These are phyloP conservation scores for Umbelopsis ramanniana DNA, from an alignment of 192 early-diverging fungal genomes.

Conservation along the genomic window DNA sequence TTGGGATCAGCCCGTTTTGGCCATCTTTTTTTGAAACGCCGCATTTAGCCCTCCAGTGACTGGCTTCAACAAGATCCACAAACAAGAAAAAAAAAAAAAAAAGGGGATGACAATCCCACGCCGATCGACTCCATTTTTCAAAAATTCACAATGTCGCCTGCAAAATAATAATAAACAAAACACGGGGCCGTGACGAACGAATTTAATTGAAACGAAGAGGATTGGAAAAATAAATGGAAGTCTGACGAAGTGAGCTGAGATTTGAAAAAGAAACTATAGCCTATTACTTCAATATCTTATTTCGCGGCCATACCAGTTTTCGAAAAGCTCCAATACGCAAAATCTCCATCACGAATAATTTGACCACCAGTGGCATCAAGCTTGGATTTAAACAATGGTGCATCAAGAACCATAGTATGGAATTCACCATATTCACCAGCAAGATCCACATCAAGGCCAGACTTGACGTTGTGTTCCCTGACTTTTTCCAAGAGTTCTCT, in stretches of 20 bases:
- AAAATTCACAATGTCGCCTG: too few relatives aligned
- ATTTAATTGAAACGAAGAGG: neutral
- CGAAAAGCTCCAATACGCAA: conserved; percentile 16
- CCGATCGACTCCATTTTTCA: neutral
- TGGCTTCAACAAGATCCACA: neutral
- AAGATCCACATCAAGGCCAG: conserved; percentile 50
- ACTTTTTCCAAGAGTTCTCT: conserved; percentile 46
- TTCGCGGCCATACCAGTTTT: neutral
- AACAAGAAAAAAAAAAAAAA: too few relatives aligned
- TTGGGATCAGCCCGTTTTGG: conserved; percentile 1
- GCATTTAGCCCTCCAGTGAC: neutral
- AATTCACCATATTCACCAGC: conserved; percentile 74
- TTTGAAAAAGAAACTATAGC: neutral
- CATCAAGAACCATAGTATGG: conserved; percentile 70
- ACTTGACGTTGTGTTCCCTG: conserved; percentile 33
- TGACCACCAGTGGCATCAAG: neutral
- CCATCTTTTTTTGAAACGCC: neutral
- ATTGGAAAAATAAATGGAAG: neutral
- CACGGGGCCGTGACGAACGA: too few relatives aligned
- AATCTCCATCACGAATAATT: conserved; percentile 15
- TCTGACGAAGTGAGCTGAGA: neutral
- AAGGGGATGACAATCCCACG: neutral
- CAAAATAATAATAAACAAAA: too few relatives aligned
- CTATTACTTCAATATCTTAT: neutral
- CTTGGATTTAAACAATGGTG: conserved; percentile 47